These are phyloP conservation scores for Daldinia childiae DNA, from an alignment of 495 filamentous ascomycete genomes.

Conservation along the genomic window DNA sequence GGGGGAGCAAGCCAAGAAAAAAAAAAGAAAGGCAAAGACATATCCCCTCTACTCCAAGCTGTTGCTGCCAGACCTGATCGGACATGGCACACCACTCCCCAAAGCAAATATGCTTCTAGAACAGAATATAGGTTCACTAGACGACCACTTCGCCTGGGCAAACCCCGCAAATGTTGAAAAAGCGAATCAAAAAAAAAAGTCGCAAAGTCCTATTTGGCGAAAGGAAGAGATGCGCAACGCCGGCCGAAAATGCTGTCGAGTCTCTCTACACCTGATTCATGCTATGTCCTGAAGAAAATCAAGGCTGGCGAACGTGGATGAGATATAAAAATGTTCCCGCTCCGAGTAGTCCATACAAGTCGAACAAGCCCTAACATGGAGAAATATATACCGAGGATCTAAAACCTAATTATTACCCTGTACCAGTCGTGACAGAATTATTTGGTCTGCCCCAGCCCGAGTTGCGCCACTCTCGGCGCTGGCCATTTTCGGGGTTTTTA, in stretches of 20 bases:
- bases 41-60: constrained; percentile 46
- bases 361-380: constrained; percentile 20
- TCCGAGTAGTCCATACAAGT: constrained; percentile 16
- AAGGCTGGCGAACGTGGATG: constrained; percentile 33
- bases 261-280: constrained; percentile 43
- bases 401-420: constrained; percentile 31
- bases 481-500: constrained; percentile 46
- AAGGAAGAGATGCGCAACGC: constrained; percentile 40
- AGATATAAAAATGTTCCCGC: constrained; percentile 8
- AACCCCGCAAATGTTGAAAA: constrained; percentile 28
- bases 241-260: constrained; percentile 40
- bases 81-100: constrained; percentile 26
- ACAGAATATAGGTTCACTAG: constrained; percentile 33
- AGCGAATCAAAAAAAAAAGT: constrained; percentile 31
- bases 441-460: constrained; percentile 60
- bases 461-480: constrained; percentile 62
- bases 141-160: constrained; percentile 23
- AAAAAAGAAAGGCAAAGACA: constrained; percentile 34
- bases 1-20: constrained; percentile 32
- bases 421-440: constrained; percentile 47
- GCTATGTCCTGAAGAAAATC: constrained; percentile 42
- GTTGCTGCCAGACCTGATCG: constrained; percentile 30
- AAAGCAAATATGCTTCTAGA: constrained; percentile 39
- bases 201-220: constrained; percentile 26
- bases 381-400: constrained; percentile 33